Percentiles rank a stretch among this genome's conserved stretches.
These are phyloP conservation scores for Linnemannia schmuckeri DNA, from an alignment of 192 early-diverging fungal species.

Conservation along the genomic window DNA sequence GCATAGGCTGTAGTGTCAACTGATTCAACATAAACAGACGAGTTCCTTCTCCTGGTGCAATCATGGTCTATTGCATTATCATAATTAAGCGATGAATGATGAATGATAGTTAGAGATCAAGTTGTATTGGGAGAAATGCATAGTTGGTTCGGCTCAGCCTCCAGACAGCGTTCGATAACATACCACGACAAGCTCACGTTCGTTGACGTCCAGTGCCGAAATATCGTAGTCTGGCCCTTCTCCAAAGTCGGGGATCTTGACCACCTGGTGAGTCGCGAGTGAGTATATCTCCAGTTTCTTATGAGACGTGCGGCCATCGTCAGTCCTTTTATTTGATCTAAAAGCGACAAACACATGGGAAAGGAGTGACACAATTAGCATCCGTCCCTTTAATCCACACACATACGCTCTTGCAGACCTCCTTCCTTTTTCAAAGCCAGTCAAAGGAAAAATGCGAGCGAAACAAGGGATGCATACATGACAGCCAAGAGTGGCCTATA, in stretches of 20 bases:
- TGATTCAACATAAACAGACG: slow-evolving; percentile 66
- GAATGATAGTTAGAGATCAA: background rate
- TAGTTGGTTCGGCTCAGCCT: background rate
- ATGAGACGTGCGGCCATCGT: slow-evolving; percentile 14
- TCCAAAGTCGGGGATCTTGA: slow-evolving; percentile 63
- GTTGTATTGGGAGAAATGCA: background rate
- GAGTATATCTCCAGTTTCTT: slow-evolving; percentile 69
- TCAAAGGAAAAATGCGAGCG: background rate
- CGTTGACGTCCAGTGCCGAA: slow-evolving; percentile 66
- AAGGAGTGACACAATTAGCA: background rate
- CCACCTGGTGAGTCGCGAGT: slow-evolving; percentile 61
- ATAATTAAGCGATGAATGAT: background rate
- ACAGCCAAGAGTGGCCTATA: slow-evolving; percentile 63
- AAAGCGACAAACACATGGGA: background rate
- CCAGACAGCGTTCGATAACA: background rate
- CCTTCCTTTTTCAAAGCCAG: background rate
- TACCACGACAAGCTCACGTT: slow-evolving; percentile 76
- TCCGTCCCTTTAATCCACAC: background rate
- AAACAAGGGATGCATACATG: slow-evolving; percentile 50
- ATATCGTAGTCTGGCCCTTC: slow-evolving; percentile 58
- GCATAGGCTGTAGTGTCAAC: slow-evolving; percentile 56
- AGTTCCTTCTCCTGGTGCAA: slow-evolving; percentile 49
- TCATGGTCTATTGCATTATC: slow-evolving; percentile 18
- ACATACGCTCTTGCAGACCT: background rate
- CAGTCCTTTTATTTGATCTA: slow-evolving; percentile 23